phyloP scores from a whole-genome alignment of 176 grass and related monocot genomes.

The sorghum (Sorghum bicolor) region Sorghum_bicolor_NCBIv3 NC_012878.2:14824501-14825000 shows the following conservation, averaged over 20 bases:
- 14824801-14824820: not conserved
- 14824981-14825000: no score
- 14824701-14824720: not conserved
- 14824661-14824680: not conserved
- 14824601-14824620: not conserved
- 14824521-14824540: not conserved
- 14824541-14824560: not conserved
- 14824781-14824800: not conserved
- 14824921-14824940: not conserved
- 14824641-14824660: not conserved
- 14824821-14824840: not conserved
- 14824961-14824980: not conserved
- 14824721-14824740: not conserved
- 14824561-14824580: not conserved
- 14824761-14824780: not conserved
- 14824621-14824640: not conserved
- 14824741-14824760: not conserved
- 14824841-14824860: not conserved
- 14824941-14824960: not conserved
- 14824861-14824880: not conserved
- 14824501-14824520: not conserved
- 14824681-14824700: not conserved
- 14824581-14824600: not conserved
- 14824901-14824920: not conserved
- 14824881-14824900: not conserved